These are phyloP conservation scores for Eremothecium cymbalariae DNA, from an alignment of 1,139 yeast species.

Conservation along the genomic window DNA sequence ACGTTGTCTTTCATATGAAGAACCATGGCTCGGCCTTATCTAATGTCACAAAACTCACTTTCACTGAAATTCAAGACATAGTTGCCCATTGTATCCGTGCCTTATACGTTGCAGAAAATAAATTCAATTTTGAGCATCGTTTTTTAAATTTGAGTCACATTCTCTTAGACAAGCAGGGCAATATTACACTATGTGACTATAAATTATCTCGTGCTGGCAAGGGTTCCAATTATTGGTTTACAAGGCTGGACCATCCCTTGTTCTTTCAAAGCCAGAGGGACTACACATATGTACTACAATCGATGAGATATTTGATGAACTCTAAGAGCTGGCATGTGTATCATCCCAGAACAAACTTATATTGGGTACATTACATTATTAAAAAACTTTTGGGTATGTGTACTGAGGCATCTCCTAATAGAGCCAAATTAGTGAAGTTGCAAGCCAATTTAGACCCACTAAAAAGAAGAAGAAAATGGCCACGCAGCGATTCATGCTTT, in stretches of 20 bases:
- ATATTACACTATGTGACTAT: conserved; percentile 50
- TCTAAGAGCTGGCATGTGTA: conserved; percentile 32
- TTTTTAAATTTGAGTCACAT: conserved; percentile 62
- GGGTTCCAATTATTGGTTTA: conserved; percentile 28
- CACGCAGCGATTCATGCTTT: conserved; percentile 5
- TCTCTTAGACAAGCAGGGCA: conserved; percentile 31
- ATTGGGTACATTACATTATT: conserved; percentile 40
- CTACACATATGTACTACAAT: conserved; percentile 44
- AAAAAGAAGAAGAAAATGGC: conserved; percentile 7
- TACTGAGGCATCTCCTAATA: conserved; percentile 19
- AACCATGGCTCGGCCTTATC: conserved; percentile 28
- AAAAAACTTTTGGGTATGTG: conserved; percentile 25
- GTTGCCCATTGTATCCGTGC: conserved; percentile 46
- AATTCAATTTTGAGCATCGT: conserved; percentile 54
- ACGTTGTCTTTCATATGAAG: conserved; percentile 24
- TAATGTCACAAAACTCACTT: conserved; percentile 26
- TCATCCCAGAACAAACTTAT: conserved; percentile 36
- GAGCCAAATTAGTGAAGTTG: conserved; percentile 10
- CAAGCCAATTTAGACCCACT: conserved; percentile 6
- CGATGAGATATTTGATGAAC: conserved; percentile 33
- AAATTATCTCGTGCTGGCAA: conserved; percentile 43
- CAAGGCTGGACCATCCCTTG: conserved; percentile 44
- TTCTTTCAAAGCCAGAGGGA: conserved; percentile 45
- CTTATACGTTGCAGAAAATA: conserved; percentile 44
- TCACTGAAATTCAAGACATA: conserved; percentile 44